Evolutionary conservation across 2,329 filamentous ascomycete species (phyloP).

Genomic region (Aureobasidium sp.): DNA sequence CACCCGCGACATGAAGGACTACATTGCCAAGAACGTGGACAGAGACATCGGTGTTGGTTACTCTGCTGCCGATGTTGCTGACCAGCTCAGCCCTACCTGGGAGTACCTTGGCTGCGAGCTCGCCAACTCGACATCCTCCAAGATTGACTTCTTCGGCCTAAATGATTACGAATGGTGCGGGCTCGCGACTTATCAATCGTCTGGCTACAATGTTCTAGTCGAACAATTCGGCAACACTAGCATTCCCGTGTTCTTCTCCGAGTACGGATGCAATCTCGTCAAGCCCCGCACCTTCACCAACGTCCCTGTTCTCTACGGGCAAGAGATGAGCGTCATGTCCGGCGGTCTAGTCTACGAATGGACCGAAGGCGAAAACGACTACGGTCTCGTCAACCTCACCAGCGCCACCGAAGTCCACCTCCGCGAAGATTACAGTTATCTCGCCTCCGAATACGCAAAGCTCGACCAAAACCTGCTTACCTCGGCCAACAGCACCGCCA

Average conservation of each 20-base stretch:
- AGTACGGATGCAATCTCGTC: constrained; percentile 38
- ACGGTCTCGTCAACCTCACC: constrained; percentile 37
- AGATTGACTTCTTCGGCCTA: constrained; percentile 60
- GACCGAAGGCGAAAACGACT: constrained; percentile 57
- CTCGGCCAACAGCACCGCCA: constrained; percentile 49
- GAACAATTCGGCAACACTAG: constrained; percentile 55
- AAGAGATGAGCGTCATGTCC: constrained; percentile 61
- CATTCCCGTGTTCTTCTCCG: constrained; percentile 70
- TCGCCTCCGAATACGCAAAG: constrained; percentile 64
- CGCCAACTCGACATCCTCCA: constrained; percentile 42
- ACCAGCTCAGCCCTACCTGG: constrained; percentile 66
- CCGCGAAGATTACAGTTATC: constrained; percentile 49
- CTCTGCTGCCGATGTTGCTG: constrained; percentile 67
- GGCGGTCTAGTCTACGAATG: constrained; percentile 74
- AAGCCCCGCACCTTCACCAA: constrained; percentile 35
- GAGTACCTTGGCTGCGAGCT: constrained; percentile 65
- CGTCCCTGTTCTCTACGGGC: constrained; percentile 60
- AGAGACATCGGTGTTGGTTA: constrained; percentile 61
- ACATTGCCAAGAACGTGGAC: constrained; percentile 52
- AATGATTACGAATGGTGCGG: constrained; percentile 68
- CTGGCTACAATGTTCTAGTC: constrained; percentile 54
- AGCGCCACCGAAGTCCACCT: constrained; percentile 33
- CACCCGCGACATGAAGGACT: constrained; percentile 61
- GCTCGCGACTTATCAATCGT: constrained; percentile 53
- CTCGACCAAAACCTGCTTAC: constrained; percentile 62